Base-by-base conservation (phyloP, 2,329 filamentous ascomycete genomes). In the Sporothrix phasma region DNA sequence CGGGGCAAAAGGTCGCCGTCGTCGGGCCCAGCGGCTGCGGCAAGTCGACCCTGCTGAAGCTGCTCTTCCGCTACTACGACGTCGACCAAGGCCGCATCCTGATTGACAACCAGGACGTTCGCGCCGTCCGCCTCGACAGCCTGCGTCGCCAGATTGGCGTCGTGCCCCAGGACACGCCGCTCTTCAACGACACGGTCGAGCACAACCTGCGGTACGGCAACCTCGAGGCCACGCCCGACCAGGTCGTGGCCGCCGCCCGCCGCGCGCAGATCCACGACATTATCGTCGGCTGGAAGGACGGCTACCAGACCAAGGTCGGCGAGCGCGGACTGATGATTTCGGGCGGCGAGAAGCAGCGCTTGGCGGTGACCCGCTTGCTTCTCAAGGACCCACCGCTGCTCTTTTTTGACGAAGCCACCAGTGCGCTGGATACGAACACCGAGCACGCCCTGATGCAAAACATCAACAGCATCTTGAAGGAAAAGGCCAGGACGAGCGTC, bases 161-260 rank as follows among this genome's bases (percentile, higher is more conserved):
- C 17, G 94, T 99, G 0, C 94, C 94, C 0, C 95, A 99, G 74
- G 94, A 99, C 70, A 97, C 94, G 0, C 92, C 94, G 0, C 81
- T 99, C 1, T 99, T 99, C 80, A 99, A 99, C 74, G 92, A 96
- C 72, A 94, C 92, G 0, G 93, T 99, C 65, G 88, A 89, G 72
- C 91, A 97, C 74, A 99, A 99, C 73, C 96, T 99, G 71, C 88
- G 86, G 67, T 99, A 99, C 74, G 94, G 94, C 60, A 84, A 89
- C 69, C 83, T 97, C 67, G 24, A 45, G 17, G 92, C 93, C 0
- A 81, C 86, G 0, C 79, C 82, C 10, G 90, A 91, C 37, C 80
- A 87, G 64, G 88, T 99, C 7, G 74, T 85, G 13, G 86, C 86
- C 34, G 94, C 91, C 0, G 92, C 94, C 1, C 85, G 87, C 71